Percentiles rank a stretch among this genome's conserved stretches.
Evolutionary conservation across 345 rosid species (phyloP).

Genomic region (Eucalyptus virginea): DNA sequence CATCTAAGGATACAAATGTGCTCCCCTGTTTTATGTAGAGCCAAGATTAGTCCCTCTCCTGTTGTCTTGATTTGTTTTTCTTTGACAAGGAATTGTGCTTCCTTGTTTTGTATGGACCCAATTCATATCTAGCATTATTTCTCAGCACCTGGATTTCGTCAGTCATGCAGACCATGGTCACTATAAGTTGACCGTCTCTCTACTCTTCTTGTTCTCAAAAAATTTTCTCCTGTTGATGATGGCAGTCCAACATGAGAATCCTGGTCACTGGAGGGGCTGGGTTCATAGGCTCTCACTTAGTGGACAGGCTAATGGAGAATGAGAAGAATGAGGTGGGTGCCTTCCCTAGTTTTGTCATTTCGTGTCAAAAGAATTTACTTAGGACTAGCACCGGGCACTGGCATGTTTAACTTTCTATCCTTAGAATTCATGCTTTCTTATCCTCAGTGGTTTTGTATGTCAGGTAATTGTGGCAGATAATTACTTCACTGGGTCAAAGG

Average conservation of each 20-base stretch:
- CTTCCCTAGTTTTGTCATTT: neutral
- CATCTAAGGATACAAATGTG: neutral
- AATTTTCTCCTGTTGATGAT: neutral
- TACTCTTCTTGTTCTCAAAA: neutral
- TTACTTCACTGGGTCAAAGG: slow-evolving; percentile 88
- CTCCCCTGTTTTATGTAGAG: neutral
- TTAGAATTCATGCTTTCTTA: neutral
- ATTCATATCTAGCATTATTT: neutral
- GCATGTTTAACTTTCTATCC: neutral
- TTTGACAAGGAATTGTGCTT: neutral
- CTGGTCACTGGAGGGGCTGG: slow-evolving; percentile 97
- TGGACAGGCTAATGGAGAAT: slow-evolving; percentile 86
- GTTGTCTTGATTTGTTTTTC: neutral
- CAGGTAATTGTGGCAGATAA: slow-evolving; percentile 93
- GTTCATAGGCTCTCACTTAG: slow-evolving; percentile 92
- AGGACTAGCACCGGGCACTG: neutral
- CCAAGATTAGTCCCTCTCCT: neutral
- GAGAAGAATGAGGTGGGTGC: slow-evolving; percentile 77
- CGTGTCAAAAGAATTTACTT: neutral
- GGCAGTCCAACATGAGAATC: slow-evolving; percentile 90
- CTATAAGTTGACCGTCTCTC: neutral
- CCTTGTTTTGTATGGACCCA: neutral
- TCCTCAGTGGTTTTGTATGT: neutral
- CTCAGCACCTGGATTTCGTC: neutral
- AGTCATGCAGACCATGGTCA: neutral